Evolutionary conservation across 768 basidiomycete species (phyloP).

Genomic region (Tubosaeta sp.): DNA sequence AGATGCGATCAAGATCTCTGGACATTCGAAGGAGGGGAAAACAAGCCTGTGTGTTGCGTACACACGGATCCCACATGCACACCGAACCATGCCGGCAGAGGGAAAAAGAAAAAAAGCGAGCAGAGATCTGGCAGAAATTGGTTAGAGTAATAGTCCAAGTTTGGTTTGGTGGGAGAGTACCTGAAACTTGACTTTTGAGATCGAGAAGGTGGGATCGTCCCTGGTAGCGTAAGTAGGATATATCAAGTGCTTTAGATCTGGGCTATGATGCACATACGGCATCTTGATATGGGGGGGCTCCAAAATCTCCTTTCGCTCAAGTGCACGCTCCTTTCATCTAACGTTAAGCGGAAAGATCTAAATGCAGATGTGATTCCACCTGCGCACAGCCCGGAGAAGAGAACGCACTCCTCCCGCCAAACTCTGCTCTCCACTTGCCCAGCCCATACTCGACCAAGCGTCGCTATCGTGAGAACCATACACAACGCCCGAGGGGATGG

Average conservation of each 20-base stretch:
- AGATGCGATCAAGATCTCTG: conserved; percentile 25
- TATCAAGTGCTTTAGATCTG: conserved; percentile 33
- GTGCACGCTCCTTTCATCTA: conserved; percentile 32
- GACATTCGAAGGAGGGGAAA: conserved; percentile 9
- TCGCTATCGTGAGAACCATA: conserved; percentile 1
- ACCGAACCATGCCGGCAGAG: conserved; percentile 22
- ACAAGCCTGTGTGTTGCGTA: conserved; percentile 6
- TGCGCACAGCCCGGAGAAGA: conserved; percentile 23
- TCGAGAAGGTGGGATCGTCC: conserved; percentile 34
- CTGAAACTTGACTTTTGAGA: conserved; percentile 34
- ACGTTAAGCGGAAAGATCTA: conserved; percentile 34
- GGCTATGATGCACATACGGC: conserved; percentile 33
- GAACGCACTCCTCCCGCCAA: conserved; percentile 8
- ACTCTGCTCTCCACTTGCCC: conserved; percentile 11
- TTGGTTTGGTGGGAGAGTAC: conserved; percentile 30
- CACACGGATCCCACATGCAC: conserved; percentile 12
- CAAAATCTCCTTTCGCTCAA: conserved; percentile 23
- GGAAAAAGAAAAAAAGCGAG: conserved; percentile 5
- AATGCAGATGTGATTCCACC: conserved; percentile 30
- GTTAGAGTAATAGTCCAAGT: conserved; percentile 21
- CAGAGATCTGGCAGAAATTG: conserved; percentile 26
- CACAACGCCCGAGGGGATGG: conserved; percentile 15
- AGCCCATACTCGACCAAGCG: background rate
- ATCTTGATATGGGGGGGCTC: conserved; percentile 27
- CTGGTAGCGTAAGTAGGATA: conserved; percentile 33